Evolutionary conservation across 345 rosid genomes (phyloP), one percentile per base, ranked within the genome.

Genomic region (Mangifera indica): DNA sequence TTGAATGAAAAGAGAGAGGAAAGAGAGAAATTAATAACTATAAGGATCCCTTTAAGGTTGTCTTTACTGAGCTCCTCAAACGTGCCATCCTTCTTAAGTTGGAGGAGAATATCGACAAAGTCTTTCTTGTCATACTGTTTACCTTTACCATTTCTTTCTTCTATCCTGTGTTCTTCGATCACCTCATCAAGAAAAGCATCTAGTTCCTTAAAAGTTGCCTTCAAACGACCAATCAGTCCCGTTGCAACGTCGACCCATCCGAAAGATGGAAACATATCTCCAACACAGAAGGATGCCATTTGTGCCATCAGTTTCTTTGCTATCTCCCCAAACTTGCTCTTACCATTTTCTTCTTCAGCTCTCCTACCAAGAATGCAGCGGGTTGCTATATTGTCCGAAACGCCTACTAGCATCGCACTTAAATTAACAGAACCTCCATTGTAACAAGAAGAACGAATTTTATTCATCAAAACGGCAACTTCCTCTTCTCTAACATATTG

Each of bases 31-130:
- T n/a, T n/a, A n/a, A n/a, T n/a, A n/a, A 81, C 84, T 78, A 75
- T 20, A 45, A 78, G 67, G 53, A 78, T 70, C 20, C 80, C 78
- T 76, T 81, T 81, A 40, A 81, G 66, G 56, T 72, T 76, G 60
- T 81, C 72, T 6, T 26, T 21, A 45, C 49, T 29, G 59, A 74
- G 72, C 0, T 37, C 60, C 29, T 59, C 78, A 66, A 62, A 60
- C 53, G 40, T 76, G 26, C 73, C 72, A 4, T 32, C 26, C 56
- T 76, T 74, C 52, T 76, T 64, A 62, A 78, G 80, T 65, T 63
- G 67, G 14, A 77, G 66, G 53, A 81, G 84, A 18, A 66, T 59
- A 48, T 76, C 70, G 12, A 75, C 67, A 2, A 63, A 75, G 25
- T 75, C 75, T 22, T 71, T 65, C 6, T 52, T 75, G 46, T 72